Percentiles rank a stretch among this genome's conserved stretches.
These are phyloP conservation scores for Malus orientalis DNA, from an alignment of 306 rosid species.

Conservation along the genomic window DNA sequence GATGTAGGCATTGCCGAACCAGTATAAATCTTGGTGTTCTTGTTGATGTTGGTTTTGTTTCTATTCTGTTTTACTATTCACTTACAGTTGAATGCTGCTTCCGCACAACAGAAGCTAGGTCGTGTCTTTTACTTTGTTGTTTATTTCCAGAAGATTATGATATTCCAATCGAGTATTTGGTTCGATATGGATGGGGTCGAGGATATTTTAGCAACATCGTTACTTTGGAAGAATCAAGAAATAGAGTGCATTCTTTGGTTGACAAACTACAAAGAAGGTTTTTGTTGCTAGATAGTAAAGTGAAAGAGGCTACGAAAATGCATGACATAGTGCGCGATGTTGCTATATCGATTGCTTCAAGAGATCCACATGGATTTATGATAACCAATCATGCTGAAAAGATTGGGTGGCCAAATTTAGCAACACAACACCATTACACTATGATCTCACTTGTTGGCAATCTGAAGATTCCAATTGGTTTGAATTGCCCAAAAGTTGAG, in stretches of 20 bases:
- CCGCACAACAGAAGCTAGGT: neutral
- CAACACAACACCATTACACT: neutral
- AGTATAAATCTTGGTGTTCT: too few species aligned
- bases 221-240: conserved; percentile 12
- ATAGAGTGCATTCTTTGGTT: conserved; percentile 7
- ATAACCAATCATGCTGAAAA: neutral
- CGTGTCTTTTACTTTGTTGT: conserved; percentile 13
- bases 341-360: neutral
- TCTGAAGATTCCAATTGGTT: neutral
- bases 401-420: neutral
- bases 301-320: neutral
- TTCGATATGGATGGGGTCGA: conserved; percentile 9
- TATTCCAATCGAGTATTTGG: conserved; percentile 11
- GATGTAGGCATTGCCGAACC: too few species aligned
- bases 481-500: neutral
- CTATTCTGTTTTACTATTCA: too few species aligned
- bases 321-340: conserved; percentile 17
- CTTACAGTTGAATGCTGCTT: too few species aligned
- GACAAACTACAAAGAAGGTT: conserved; percentile 5
- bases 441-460: neutral
- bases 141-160: conserved; percentile 14
- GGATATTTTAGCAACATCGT: neutral
- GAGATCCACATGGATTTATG: neutral
- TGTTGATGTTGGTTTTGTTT: too few species aligned
- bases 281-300: neutral